Percentiles rank a stretch among this genome's conserved stretches.
Evolutionary conservation across 2,329 filamentous ascomycete genomes (phyloP).

Genomic region (Hymenoscyphus fructigenus): DNA sequence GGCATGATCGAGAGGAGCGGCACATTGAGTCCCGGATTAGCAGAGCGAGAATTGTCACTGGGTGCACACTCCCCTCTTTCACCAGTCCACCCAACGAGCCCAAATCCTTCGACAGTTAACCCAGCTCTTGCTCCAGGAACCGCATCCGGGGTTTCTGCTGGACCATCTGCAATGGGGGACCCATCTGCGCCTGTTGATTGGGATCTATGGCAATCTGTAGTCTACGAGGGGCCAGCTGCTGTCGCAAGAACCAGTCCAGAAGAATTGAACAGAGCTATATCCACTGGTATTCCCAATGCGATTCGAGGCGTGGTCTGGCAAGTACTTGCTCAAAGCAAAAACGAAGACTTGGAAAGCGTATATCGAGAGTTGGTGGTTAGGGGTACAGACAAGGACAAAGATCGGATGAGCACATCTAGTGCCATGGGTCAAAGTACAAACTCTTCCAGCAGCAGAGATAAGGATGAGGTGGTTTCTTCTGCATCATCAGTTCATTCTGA

Average conservation of each 20-base stretch:
- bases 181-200: slow-evolving; percentile 78
- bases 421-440: slow-evolving; percentile 50
- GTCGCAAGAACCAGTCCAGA: slow-evolving; percentile 85
- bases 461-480: slow-evolving; percentile 71
- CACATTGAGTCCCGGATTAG: slow-evolving; percentile 44
- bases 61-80: slow-evolving; percentile 42
- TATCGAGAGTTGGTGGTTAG: slow-evolving; percentile 79
- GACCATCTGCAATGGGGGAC: slow-evolving; percentile 68
- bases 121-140: slow-evolving; percentile 78
- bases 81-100: slow-evolving; percentile 36
- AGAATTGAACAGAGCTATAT: slow-evolving; percentile 87
- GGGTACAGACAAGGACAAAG: slow-evolving; percentile 78
- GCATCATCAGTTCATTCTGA: slow-evolving; percentile 84
- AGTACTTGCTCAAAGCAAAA: slow-evolving; percentile 92
- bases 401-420: slow-evolving; percentile 49
- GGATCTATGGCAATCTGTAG: slow-evolving; percentile 96
- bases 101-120: slow-evolving; percentile 64
- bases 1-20: slow-evolving; percentile 43
- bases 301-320: slow-evolving; percentile 99
- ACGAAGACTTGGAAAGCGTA: slow-evolving; percentile 81
- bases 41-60: slow-evolving; percentile 36
- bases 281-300: slow-evolving; percentile 87
- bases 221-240: slow-evolving; percentile 88
- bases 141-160: slow-evolving; percentile 75
- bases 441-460: slow-evolving; percentile 59